Evolutionary conservation across 164 flowering plant genomes (phyloP).

Genomic region (Nymphaea colorata): DNA sequence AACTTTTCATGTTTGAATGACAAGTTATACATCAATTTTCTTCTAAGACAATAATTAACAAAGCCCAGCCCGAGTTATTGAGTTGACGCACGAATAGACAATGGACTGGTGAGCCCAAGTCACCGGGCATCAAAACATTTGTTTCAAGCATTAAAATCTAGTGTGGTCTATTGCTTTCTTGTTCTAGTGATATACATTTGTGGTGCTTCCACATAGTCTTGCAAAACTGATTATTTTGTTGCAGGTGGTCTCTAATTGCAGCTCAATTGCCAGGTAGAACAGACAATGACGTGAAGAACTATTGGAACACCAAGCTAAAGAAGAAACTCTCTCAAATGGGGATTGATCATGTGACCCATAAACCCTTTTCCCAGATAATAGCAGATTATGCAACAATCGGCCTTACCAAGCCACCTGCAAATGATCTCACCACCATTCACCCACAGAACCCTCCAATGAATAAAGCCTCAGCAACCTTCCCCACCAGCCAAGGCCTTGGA

Average conservation of each 20-base stretch:
- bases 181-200: background rate
- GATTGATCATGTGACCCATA: slow-evolving; percentile 86
- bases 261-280: slow-evolving; percentile 82
- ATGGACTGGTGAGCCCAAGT: background rate
- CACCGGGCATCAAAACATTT: slow-evolving; percentile 3
- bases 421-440: background rate
- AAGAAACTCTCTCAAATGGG: slow-evolving; percentile 75
- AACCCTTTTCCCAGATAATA: slow-evolving; percentile 71
- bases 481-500: slow-evolving; percentile 26
- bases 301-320: slow-evolving; percentile 73
- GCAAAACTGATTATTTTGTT: slow-evolving; percentile 1
- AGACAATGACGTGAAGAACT: slow-evolving; percentile 76
- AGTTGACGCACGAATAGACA: too few species aligned
- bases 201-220: background rate
- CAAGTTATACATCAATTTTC: too few species aligned
- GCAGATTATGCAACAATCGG: slow-evolving; percentile 66
- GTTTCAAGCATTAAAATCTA: background rate
- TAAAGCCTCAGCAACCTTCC: slow-evolving; percentile 19
- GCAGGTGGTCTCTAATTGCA: slow-evolving; percentile 81
- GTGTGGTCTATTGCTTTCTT: background rate
- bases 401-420: slow-evolving; percentile 14
- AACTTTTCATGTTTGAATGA: too few species aligned
- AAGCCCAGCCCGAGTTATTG: too few species aligned
- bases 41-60: too few species aligned
- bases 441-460: background rate